These are phyloP conservation scores for Scheffersomyces insectosa DNA, from an alignment of 1,139 yeast species.

Conservation along the genomic window DNA sequence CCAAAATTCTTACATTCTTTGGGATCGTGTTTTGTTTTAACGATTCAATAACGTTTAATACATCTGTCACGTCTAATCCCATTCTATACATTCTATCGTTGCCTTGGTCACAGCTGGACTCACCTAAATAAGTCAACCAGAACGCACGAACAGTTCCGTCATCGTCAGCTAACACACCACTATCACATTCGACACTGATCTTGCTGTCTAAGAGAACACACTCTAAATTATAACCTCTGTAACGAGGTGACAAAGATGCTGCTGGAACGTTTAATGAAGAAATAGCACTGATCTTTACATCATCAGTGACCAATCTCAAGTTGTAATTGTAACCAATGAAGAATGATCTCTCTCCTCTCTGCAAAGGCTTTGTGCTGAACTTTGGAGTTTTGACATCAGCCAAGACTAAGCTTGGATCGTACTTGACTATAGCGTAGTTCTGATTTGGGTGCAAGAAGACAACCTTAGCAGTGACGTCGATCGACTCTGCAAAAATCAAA, in stretches of 20 bases:
- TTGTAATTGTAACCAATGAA: slow-evolving; percentile 81
- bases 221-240: slow-evolving; percentile 83
- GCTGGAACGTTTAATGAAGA: slow-evolving; percentile 75
- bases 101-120: slow-evolving; percentile 43
- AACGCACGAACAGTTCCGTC: slow-evolving; percentile 82
- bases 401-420: slow-evolving; percentile 64
- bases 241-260: slow-evolving; percentile 69
- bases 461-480: slow-evolving; percentile 77
- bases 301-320: slow-evolving; percentile 70
- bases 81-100: slow-evolving; percentile 68
- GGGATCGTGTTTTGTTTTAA: slow-evolving; percentile 57
- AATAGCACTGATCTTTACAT: slow-evolving; percentile 75
- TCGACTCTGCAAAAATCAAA: slow-evolving; percentile 82
- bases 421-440: slow-evolving; percentile 80
- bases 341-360: slow-evolving; percentile 72
- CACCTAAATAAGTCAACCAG: slow-evolving; percentile 84
- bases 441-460: slow-evolving; percentile 86
- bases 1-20: slow-evolving; percentile 62
- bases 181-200: slow-evolving; percentile 69
- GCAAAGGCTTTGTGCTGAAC: slow-evolving; percentile 57
- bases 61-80: slow-evolving; percentile 78
- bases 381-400: slow-evolving; percentile 59
- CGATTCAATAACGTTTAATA: slow-evolving; percentile 54
- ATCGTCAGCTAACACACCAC: slow-evolving; percentile 77
- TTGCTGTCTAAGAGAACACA: slow-evolving; percentile 74